Evolutionary conservation across 129 eudicot species (phyloP), one percentile per base, ranked within the genome.

Genomic region (Lonicera japonica): DNA sequence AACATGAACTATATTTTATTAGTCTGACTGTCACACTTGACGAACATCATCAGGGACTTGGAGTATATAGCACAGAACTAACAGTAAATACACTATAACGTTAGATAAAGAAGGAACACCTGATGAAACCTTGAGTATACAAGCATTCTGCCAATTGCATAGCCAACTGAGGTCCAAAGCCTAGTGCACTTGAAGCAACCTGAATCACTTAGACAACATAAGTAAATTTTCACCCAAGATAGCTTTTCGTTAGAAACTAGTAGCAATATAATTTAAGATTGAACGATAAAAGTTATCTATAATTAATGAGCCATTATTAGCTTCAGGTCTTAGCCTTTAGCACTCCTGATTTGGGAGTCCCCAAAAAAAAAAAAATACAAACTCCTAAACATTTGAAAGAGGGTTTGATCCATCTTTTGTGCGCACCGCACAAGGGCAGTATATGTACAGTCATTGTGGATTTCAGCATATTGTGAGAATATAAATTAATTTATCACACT

Each of bases 121-220:
- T 90, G 85, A 90, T 90, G 71, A 83, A 90, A 75, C 97, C 97
- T 81, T 90, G 97, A 53, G 97, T 90, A 71, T 90, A 90, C 70
- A 90, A 75, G 61, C 95, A 90, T 74, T 90, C 97, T 47, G 97
- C 97, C 77, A 90, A 64, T 63, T 90, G 97, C 97, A 90, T 90
- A 71, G 97, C 89, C 74, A 90, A 43, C 63, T 86, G 94, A 41
- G 97, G 97, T 65, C 97, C 97, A 53, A 80, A 79, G 65, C 95
- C 97, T 54, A 90, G 70, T 17, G 97, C 91, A 79, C 97, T 90
- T 64, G 97, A 90, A 72, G 97, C 97, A 69, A 90, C 85, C 97
- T 90, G 71, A 61, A 70, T 59, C 41, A 46, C 34, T 23, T 25
- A 73, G 17, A 43, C 25, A 20, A 46, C 19, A 48, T 17, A 14